Base-by-base conservation (phyloP, 345 rosid species). In the Eucalyptus viminalis region DNA sequence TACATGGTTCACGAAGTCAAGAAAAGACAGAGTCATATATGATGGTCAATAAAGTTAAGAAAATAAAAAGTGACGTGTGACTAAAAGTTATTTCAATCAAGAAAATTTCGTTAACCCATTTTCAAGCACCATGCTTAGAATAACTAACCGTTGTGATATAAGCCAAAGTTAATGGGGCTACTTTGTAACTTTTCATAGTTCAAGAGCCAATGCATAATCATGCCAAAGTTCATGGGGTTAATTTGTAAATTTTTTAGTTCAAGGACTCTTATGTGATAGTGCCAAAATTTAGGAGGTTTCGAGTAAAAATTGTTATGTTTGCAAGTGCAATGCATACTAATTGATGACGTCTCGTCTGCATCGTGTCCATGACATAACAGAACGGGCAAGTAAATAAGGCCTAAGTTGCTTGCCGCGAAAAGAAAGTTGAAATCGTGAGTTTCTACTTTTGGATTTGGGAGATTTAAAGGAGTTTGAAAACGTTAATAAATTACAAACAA, bases 321-420 rank as follows among this genome's bases (percentile, higher is more conserved):
- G 21, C 22, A 15, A n/a, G 11, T 67, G 11, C 1, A 8, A 31
- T 67, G 22, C 80, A 8, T n/a, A 67, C 1, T 6, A 2, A 2
- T 9, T 17, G 29, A 37, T 19, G 45, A 72, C 3, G 5, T 76
- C 27, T 2, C 0, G 5, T 11, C 2, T 11, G 0, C 47, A 21
- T 76, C 27, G 4, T 40, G 15, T 21, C 15, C 47, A 21, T 76
- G 45, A 40, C 47, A 17, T 21, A 37, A 6, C 4, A 72, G 2
- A 0, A n/a, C 2, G 8, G 31, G 8, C 0, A 4, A 15, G 34
- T n/a, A 7, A n/a, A 65, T 14, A 14, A n/a, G 76, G 76, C 21
- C 21, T 65, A 15, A 4, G 10, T 15, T n/a, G 76, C 40, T 15
- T 2, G 11, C 3, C 2, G 5, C 11, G 0, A n/a, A n/a, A n/a